Base-by-base conservation (phyloP, 176 grass and related monocot species). In the Raddia distichophylla region DNA sequence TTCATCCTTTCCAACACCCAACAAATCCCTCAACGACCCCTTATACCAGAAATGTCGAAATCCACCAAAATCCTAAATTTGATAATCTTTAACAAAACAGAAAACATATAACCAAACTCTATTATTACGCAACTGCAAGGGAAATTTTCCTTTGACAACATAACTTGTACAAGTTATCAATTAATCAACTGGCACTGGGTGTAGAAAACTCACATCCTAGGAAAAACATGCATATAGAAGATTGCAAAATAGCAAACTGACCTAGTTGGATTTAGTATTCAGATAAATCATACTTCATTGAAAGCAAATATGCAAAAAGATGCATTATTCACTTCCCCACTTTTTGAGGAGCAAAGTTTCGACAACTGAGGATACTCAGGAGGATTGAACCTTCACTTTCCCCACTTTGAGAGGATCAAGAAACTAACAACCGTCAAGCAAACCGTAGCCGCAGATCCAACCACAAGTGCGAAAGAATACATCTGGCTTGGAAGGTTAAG, bases 331-430 rank as follows among this genome's bases (percentile, higher is more conserved):
- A 61, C 11, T 53, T 77, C 58, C 13, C 6, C 37, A 44, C 15
- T 58, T 52, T 22, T 48, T 19, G 55, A 70, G 55, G 55, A 50
- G 10, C 15, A 86, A 60, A 49, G 76, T 47, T 32, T 3, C 2
- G 58, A 37, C 16, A 68, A 67, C 16, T 60, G 13, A 51, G 65
- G 65, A 3, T 60, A 53, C 54, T 2, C 3, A 60, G 63, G 73
- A 74, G 17, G 17, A 60, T 63, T 27, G n/a, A 54, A 75, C 53
- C 47, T 87, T 87, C 86, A 95, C 84, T 90, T 86, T 76, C 85
- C 82, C 87, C 87, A 95, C 74, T 64, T 84, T 43, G 85, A 92
- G 74, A 95, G 82, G 74, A 88, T 83, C 86, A 92, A 75, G 43
- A 87, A 86, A 55, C 73, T 79, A 80, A 89, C 85, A 34, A 88